Conservation (phyloP, 2,329 filamentous ascomycete genomes). For the Aspergillus puulaauensis region DNA sequence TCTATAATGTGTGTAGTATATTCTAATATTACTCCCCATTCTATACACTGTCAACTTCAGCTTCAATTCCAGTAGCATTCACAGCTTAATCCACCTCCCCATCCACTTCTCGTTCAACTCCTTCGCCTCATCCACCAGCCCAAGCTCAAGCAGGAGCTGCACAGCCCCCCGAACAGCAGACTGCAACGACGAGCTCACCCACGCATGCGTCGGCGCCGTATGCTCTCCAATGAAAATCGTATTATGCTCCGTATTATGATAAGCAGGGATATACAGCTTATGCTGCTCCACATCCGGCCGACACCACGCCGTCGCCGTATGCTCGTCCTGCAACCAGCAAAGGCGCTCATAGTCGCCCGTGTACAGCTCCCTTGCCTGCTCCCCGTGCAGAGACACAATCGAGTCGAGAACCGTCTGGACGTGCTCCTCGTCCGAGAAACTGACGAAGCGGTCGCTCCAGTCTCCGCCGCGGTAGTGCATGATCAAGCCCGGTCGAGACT, state of each 20-base stretch:
- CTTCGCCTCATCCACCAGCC: conserved; percentile 69
- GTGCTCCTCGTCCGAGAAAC: conserved; percentile 28
- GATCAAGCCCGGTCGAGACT: conserved; percentile 32
- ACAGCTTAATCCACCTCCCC: conserved; percentile 60
- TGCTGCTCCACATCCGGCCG: conserved; percentile 33
- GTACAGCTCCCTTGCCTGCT: conserved; percentile 25
- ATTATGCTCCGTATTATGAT: conserved; percentile 34
- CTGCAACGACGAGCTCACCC: conserved; percentile 31
- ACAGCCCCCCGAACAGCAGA: conserved; percentile 31
- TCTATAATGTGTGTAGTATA: no score
- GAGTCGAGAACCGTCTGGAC: conserved; percentile 29
- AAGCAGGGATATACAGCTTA: conserved; percentile 33
- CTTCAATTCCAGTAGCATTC: no score
- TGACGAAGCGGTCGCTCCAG: conserved; percentile 29
- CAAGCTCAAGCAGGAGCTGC: conserved; percentile 50
- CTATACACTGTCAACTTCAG: neutral
- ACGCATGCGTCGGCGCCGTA: conserved; percentile 36
- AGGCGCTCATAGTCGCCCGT: conserved; percentile 34
- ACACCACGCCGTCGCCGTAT: conserved; percentile 30
- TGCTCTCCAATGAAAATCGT: conserved; percentile 39
- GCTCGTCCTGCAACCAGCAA: conserved; percentile 34
- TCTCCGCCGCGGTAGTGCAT: conserved; percentile 32
- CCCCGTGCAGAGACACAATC: conserved; percentile 29
- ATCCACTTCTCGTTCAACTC: conserved; percentile 64
- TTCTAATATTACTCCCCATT: neutral